Evolutionary conservation across 805 yeast genomes (phyloP).

Genomic region (Candida pseudofarinosa): DNA sequence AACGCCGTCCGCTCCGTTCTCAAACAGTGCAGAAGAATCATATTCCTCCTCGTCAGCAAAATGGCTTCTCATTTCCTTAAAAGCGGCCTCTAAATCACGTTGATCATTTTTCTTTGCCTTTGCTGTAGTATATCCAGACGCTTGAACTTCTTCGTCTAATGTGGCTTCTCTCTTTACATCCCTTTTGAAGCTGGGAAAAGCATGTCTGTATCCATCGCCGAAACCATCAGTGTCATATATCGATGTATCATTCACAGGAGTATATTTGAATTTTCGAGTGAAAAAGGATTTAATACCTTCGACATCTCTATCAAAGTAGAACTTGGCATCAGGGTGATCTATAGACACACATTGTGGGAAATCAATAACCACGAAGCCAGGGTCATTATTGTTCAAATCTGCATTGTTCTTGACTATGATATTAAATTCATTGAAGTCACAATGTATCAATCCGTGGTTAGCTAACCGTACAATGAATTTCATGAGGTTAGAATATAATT

Average conservation of each 20-base stretch:
- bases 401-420: constrained; percentile 74
- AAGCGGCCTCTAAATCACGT: constrained; percentile 73
- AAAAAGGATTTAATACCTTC: constrained; percentile 85
- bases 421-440: constrained; percentile 97
- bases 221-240: constrained; percentile 77
- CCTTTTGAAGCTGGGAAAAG: constrained; percentile 74
- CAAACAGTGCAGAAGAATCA: constrained; percentile 25
- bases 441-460: constrained; percentile 87
- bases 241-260: constrained; percentile 60
- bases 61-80: constrained; percentile 57
- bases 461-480: constrained; percentile 78
- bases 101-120: constrained; percentile 34
- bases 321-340: constrained; percentile 84
- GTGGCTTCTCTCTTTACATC: constrained; percentile 67
- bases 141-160: constrained; percentile 83
- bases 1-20: constrained; percentile 11
- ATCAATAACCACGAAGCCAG: constrained; percentile 87
- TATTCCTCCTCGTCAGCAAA: constrained; percentile 20
- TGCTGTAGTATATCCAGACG: constrained; percentile 70
- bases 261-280: constrained; percentile 68
- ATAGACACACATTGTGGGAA: constrained; percentile 97
- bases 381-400: constrained; percentile 44
- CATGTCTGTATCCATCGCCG: constrained; percentile 73
- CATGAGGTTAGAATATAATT: constrained; percentile 83
- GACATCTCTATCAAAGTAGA: constrained; percentile 88